These are phyloP conservation scores for Carallia pectinifolia DNA, from an alignment of 345 rosid species.

Conservation along the genomic window DNA sequence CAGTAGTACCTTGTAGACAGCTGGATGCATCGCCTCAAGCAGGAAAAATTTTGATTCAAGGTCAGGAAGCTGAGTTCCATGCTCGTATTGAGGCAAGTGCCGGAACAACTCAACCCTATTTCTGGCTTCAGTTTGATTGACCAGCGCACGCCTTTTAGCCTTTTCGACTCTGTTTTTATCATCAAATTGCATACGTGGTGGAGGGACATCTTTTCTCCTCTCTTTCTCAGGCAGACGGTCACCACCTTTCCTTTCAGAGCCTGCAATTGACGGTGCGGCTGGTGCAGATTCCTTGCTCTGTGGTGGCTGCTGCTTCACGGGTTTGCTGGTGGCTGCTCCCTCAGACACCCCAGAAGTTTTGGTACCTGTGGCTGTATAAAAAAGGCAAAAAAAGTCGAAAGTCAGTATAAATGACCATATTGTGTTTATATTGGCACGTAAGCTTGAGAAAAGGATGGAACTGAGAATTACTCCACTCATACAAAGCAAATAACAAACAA, in stretches of 20 bases:
- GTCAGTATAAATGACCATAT: background rate
- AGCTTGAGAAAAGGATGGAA: background rate
- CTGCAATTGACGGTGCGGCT: conserved; percentile 37
- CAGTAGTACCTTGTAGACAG: conserved; percentile 74
- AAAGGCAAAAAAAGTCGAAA: background rate
- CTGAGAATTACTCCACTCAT: too few species aligned
- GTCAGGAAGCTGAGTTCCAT: conserved; percentile 87
- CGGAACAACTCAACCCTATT: conserved; percentile 87
- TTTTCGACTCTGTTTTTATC: conserved; percentile 79
- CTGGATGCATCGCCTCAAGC: conserved; percentile 90
- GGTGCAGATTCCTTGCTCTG: conserved; percentile 29
- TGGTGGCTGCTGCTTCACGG: conserved; percentile 14
- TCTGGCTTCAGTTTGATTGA: conserved; percentile 81
- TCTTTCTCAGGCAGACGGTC: conserved; percentile 74
- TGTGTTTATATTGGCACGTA: background rate
- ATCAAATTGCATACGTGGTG: conserved; percentile 79
- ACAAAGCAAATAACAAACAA: too few species aligned
- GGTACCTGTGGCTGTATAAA: conserved; percentile 37
- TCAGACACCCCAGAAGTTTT: conserved; percentile 19
- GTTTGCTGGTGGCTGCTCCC: conserved; percentile 18
- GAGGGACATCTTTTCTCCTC: conserved; percentile 72
- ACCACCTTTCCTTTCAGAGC: conserved; percentile 74
- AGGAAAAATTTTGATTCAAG: conserved; percentile 73
- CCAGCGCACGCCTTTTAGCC: conserved; percentile 87
- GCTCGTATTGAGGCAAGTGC: conserved; percentile 97